A percentile compares a stretch with the other conserved stretches of the same genome.
These are phyloP conservation scores for Talaromyces thailandensis DNA, from an alignment of 495 filamentous ascomycete genomes.

Conservation along the genomic window DNA sequence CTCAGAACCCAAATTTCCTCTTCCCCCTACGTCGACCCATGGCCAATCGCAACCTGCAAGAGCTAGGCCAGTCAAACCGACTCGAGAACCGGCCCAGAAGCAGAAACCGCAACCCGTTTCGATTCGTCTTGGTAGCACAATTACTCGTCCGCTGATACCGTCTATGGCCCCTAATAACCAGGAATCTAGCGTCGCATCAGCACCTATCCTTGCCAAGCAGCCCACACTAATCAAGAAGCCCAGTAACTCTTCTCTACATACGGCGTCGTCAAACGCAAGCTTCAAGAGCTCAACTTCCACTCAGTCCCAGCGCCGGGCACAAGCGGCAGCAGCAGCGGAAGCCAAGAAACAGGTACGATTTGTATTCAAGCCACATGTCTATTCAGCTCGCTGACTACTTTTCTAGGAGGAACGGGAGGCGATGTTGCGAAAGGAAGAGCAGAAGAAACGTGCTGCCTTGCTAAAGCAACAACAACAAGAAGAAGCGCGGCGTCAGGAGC, in stretches of 20 bases:
- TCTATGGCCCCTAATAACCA: constrained; percentile 47
- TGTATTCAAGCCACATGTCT: neutral
- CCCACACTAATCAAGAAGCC: constrained; percentile 49
- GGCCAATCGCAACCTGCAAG: constrained; percentile 34
- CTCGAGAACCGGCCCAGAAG: constrained; percentile 56
- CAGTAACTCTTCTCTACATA: constrained; percentile 59
- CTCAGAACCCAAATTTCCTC: constrained; percentile 22
- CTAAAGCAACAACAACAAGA: constrained; percentile 41
- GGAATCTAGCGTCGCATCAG: constrained; percentile 44
- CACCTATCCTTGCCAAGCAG: constrained; percentile 26
- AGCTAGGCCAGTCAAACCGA: constrained; percentile 58
- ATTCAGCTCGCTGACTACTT: neutral
- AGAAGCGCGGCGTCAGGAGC: constrained; percentile 37
- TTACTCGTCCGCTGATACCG: constrained; percentile 54
- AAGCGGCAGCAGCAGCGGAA: constrained; percentile 60
- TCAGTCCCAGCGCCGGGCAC: constrained; percentile 44
- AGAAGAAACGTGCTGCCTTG: constrained; percentile 49
- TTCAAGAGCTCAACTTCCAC: constrained; percentile 61
- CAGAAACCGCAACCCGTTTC: constrained; percentile 67
- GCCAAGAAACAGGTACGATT: constrained; percentile 54
- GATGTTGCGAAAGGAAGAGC: constrained; percentile 66
- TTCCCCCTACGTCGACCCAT: constrained; percentile 45
- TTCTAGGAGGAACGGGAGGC: constrained; percentile 64
- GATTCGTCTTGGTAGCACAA: constrained; percentile 64
- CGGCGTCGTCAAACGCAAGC: constrained; percentile 53